Evolutionary conservation across 2,329 filamentous ascomycete species (phyloP).

Genomic region (Pezizomycotina sp.): DNA sequence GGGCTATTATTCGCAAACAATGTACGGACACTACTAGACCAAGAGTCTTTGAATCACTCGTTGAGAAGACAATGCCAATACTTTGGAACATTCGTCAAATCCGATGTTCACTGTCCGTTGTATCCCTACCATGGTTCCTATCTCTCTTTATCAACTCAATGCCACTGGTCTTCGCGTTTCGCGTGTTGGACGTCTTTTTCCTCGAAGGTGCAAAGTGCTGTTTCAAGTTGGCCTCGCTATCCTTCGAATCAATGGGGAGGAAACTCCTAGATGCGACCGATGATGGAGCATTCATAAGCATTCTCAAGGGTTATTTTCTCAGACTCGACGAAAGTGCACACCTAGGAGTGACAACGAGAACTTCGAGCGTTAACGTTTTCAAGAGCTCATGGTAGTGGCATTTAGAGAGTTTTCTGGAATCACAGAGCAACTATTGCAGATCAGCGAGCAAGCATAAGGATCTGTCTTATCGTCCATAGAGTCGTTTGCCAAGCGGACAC

Average conservation of each 20-base stretch:
- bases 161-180: slow-evolving; percentile 92
- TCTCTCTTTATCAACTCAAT: slow-evolving; percentile 99
- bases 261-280: slow-evolving; percentile 84
- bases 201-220: slow-evolving; percentile 93
- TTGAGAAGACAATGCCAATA: slow-evolving; percentile 98
- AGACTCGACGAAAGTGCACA: slow-evolving; percentile 89
- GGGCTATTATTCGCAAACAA: slow-evolving; percentile 97
- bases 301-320: slow-evolving; percentile 87
- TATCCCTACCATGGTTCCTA: slow-evolving; percentile 93
- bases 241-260: slow-evolving; percentile 95
- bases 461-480: slow-evolving; percentile 90
- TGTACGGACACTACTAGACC: slow-evolving; percentile 97
- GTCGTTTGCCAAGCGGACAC: slow-evolving; percentile 95
- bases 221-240: slow-evolving; percentile 90
- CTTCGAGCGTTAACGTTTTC: slow-evolving; percentile 89
- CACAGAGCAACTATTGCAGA: slow-evolving; percentile 87
- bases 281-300: slow-evolving; percentile 90
- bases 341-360: slow-evolving; percentile 87
- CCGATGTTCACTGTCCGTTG: slow-evolving; percentile 94
- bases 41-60: slow-evolving; percentile 94
- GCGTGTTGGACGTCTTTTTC: slow-evolving; percentile 94
- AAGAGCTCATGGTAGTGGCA: slow-evolving; percentile 96
- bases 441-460: slow-evolving; percentile 85
- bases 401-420: slow-evolving; percentile 97
- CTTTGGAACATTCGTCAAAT: slow-evolving; percentile 96